Percentiles rank a stretch among this genome's conserved stretches.
Evolutionary conservation across 768 basidiomycete species (phyloP).

Genomic region (Dentipellis sp.): DNA sequence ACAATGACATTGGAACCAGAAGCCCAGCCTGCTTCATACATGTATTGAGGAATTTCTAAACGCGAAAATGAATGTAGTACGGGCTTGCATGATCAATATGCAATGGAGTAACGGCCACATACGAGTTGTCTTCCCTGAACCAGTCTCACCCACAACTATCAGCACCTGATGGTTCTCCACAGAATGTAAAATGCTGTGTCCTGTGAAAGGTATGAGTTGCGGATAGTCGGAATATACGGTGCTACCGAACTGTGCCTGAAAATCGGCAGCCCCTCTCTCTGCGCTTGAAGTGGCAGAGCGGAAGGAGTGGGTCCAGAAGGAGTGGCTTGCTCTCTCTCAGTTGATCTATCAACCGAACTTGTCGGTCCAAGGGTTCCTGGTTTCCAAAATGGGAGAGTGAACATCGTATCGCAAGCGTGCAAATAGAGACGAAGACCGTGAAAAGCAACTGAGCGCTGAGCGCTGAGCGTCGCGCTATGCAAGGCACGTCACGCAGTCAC

Average conservation of each 20-base stretch:
- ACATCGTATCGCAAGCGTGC: too few species aligned
- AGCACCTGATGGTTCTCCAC: conserved; percentile 78
- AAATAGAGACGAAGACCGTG: too few species aligned
- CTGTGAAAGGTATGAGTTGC: conserved; percentile 26
- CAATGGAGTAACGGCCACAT: conserved; percentile 22
- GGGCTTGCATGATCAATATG: background rate
- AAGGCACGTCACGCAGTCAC: too few species aligned
- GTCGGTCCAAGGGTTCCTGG: conserved; percentile 81
- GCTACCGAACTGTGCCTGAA: conserved; percentile 66
- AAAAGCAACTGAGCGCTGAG: too few species aligned
- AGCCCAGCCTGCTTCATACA: conserved; percentile 92
- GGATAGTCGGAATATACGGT: conserved; percentile 5
- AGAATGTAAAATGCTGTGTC: conserved; percentile 70
- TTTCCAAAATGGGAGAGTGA: conserved; percentile 58
- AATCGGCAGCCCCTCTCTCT: conserved; percentile 82
- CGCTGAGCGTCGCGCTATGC: too few species aligned
- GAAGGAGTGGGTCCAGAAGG: conserved; percentile 50
- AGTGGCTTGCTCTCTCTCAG: conserved; percentile 66
- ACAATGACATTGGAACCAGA: conserved; percentile 74
- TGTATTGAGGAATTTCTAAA: conserved; percentile 89
- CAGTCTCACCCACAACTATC: conserved; percentile 91
- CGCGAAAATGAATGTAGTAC: conserved; percentile 12
- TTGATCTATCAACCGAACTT: conserved; percentile 76
- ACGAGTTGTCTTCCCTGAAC: conserved; percentile 98
- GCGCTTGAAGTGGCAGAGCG: conserved; percentile 56